These are phyloP conservation scores for Casuarina cunninghamiana DNA, from an alignment of 306 rosid species.

Conservation along the genomic window DNA sequence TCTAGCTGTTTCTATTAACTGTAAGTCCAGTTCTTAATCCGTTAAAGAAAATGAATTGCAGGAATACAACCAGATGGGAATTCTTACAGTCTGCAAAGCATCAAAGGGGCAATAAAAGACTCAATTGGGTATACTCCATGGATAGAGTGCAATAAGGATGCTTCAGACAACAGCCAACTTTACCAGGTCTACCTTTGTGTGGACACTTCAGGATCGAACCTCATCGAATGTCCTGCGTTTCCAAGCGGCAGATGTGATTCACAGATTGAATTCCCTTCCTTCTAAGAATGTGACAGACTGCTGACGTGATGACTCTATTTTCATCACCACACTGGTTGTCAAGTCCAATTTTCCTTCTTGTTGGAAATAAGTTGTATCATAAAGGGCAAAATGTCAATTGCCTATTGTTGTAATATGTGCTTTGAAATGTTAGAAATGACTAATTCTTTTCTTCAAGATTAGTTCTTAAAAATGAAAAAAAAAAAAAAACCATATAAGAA, in stretches of 20 bases:
- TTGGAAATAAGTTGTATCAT: too few species aligned
- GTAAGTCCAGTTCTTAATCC: neutral
- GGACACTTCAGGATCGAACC: constrained; percentile 44
- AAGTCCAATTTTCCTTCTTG: neutral
- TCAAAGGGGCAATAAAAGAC: constrained; percentile 28
- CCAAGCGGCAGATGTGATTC: constrained; percentile 36
- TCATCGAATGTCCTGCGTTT: constrained; percentile 47
- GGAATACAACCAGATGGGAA: constrained; percentile 48
- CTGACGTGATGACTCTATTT: neutral
- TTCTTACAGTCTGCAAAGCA: constrained; percentile 28
- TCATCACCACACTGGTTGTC: neutral
- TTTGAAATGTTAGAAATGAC: too few species aligned
- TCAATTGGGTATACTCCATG: constrained; percentile 34
- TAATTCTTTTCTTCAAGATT: too few species aligned
- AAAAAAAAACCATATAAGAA: too few species aligned
- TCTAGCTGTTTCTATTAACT: neutral
- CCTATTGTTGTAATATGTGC: too few species aligned
- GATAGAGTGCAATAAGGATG: constrained; percentile 50
- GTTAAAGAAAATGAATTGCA: neutral
- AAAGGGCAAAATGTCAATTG: too few species aligned
- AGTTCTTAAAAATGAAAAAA: too few species aligned
- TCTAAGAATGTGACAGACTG: constrained; percentile 2
- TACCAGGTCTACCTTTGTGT: constrained; percentile 49
- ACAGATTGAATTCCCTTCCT: constrained; percentile 40
- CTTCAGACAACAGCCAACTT: constrained; percentile 46